A percentile compares a stretch with the other conserved stretches of the same genome.
These are phyloP conservation scores for Diaporthe ilicicola DNA, from an alignment of 2,329 filamentous ascomycete species.

Conservation along the genomic window DNA sequence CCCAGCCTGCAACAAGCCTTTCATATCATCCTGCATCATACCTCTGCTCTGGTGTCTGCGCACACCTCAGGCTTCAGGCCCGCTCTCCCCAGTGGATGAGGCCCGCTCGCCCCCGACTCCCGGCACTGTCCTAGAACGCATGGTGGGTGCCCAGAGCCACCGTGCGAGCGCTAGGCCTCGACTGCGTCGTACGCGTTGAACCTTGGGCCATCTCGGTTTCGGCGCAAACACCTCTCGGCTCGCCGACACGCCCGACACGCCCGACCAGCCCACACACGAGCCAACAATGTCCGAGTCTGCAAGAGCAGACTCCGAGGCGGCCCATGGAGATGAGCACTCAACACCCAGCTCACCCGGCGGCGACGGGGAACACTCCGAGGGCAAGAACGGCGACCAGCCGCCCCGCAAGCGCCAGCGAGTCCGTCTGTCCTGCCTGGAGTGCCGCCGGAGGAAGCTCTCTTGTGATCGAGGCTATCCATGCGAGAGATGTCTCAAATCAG, in stretches of 20 bases:
- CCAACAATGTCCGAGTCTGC: slow-evolving; percentile 28
- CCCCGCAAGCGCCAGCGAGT: slow-evolving; percentile 68
- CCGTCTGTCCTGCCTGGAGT: slow-evolving; percentile 67
- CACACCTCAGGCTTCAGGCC: slow-evolving; percentile 10
- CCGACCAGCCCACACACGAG: slow-evolving; percentile 20
- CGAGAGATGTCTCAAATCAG: slow-evolving; percentile 69
- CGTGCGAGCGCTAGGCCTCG: slow-evolving; percentile 18
- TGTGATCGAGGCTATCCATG: slow-evolving; percentile 70
- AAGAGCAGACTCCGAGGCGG: slow-evolving; percentile 25
- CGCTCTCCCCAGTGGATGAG: slow-evolving; percentile 7
- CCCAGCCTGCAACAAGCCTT: slow-evolving; percentile 16
- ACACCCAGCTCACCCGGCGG: slow-evolving; percentile 32
- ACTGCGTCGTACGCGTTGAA: slow-evolving; percentile 30
- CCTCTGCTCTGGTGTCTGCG: too few relatives aligned
- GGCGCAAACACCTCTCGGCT: slow-evolving; percentile 26
- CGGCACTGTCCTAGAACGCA: slow-evolving; percentile 11
- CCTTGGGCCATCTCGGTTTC: slow-evolving; percentile 32
- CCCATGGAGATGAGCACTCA: slow-evolving; percentile 27
- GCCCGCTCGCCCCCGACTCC: neutral
- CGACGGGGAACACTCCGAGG: slow-evolving; percentile 39
- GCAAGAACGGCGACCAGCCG: slow-evolving; percentile 44
- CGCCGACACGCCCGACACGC: slow-evolving; percentile 29
- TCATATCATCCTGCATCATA: slow-evolving; percentile 28
- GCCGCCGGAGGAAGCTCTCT: slow-evolving; percentile 67
- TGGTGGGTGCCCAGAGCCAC: slow-evolving; percentile 18